Evolutionary conservation across 768 basidiomycete genomes (phyloP).

Genomic region (Leccinum pellstonianum): DNA sequence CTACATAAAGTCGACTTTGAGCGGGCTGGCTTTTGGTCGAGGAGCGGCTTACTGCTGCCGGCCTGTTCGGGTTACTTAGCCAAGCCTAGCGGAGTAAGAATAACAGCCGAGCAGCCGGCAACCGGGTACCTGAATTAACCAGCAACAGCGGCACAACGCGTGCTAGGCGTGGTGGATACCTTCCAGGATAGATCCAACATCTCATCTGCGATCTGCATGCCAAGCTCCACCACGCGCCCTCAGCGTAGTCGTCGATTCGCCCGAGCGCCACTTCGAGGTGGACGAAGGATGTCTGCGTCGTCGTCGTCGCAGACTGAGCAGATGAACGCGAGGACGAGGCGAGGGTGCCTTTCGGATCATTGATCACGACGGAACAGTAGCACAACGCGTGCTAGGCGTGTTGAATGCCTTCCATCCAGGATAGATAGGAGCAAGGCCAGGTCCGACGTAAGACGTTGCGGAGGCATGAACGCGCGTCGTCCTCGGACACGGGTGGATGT

Average conservation of each 20-base stretch:
- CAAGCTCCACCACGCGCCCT: conserved; percentile 79
- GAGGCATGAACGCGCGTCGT: no score
- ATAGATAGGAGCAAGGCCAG: conserved; percentile 11
- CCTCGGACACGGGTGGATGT: no score
- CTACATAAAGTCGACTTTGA: no score
- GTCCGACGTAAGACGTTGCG: no score
- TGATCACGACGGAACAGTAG: conserved; percentile 66
- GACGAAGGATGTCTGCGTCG: background rate
- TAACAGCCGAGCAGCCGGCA: no score
- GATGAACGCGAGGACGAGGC: conserved; percentile 3
- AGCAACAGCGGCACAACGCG: no score
- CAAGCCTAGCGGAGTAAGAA: no score
- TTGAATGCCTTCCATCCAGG: conserved; percentile 44
- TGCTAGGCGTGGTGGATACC: no score
- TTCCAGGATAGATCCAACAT: conserved; percentile 36
- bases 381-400: conserved; percentile 58
- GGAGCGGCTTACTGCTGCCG: no score
- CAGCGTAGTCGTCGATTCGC: conserved; percentile 69
- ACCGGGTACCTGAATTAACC: no score
- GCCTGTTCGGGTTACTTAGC: no score
- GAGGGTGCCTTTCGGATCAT: conserved; percentile 46
- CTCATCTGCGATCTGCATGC: conserved; percentile 76
- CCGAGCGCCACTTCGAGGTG: conserved; percentile 53
- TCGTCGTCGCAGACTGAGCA: background rate
- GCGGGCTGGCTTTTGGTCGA: no score